Evolutionary conservation across 2,329 filamentous ascomycete species (phyloP).

Genomic region (Plenodomus lindquistii): DNA sequence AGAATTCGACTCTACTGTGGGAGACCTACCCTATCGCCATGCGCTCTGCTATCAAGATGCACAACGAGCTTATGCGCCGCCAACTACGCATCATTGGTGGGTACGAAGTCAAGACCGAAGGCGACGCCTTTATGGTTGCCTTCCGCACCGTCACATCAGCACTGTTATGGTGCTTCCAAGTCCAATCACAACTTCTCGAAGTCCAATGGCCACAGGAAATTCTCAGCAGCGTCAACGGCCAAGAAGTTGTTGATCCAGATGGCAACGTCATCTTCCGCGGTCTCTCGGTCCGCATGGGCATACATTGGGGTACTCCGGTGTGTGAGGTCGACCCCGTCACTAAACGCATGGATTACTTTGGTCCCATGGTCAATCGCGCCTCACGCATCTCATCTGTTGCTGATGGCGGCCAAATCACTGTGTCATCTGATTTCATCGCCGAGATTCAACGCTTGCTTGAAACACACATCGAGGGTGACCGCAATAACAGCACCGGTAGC

Average conservation of each 20-base stretch:
- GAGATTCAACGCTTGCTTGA: slow-evolving; percentile 92
- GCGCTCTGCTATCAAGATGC: slow-evolving; percentile 94
- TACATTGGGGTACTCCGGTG: slow-evolving; percentile 92
- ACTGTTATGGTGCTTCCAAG: slow-evolving; percentile 93
- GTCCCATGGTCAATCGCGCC: slow-evolving; percentile 98
- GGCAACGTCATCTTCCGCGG: slow-evolving; percentile 90
- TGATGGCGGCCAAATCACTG: slow-evolving; percentile 94
- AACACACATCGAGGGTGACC: slow-evolving; percentile 83
- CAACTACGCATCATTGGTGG: slow-evolving; percentile 92
- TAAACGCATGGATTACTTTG: slow-evolving; percentile 98
- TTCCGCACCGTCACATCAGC: slow-evolving; percentile 96
- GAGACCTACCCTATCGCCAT: slow-evolving; percentile 94
- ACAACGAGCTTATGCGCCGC: slow-evolving; percentile 95
- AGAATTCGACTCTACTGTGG: slow-evolving; percentile 95
- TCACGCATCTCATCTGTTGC: slow-evolving; percentile 92
- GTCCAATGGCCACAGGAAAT: slow-evolving; percentile 94
- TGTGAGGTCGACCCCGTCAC: slow-evolving; percentile 96
- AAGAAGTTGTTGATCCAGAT: slow-evolving; percentile 80
- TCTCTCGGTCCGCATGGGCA: slow-evolving; percentile 94
- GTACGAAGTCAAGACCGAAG: slow-evolving; percentile 99
- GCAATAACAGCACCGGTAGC: slow-evolving; percentile 67
- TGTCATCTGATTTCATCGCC: slow-evolving; percentile 94
- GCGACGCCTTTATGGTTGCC: slow-evolving; percentile 98
- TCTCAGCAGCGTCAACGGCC: slow-evolving; percentile 80
- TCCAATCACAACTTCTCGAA: slow-evolving; percentile 84